Base-by-base conservation (phyloP, 2,329 filamentous ascomycete genomes). In the Epichloe sp. region DNA sequence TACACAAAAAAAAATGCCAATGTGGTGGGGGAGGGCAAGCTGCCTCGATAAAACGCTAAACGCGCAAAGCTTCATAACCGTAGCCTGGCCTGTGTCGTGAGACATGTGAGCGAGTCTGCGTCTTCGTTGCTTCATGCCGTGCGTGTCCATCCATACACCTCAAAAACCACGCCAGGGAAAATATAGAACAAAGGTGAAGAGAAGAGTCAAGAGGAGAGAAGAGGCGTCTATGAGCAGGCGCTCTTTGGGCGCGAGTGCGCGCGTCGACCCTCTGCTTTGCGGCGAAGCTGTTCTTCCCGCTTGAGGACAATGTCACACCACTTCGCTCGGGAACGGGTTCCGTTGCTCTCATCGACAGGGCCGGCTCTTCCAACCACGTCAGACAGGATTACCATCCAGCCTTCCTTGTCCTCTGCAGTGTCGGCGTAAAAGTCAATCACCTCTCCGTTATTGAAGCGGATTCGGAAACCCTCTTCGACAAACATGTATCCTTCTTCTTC, bases 401-500 rank as follows among this genome's bases (percentile, higher is more conserved):
- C 85, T 44, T 95, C 88, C 71, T 97, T 98, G 63, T 93, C 85
- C 40, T 80, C 80, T 2, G 83, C 79, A 35, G 82, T 90, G 68
- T 97, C 91, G 62, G 91, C 93, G 64, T 98, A 97, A 66, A 97
- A 97, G 73, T 97, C 91, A 64, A 98, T 98, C 56, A 95, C 83
- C 70, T 98, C 93, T 55, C 93, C 93, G 62, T 98, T 98, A 65
- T 88, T 94, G 70, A 98, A 98, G 52, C 91, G 88, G 65, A 98
- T 95, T 41, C 93, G 88, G 83, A 98, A 98, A 3, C 93, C 93
- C 66, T 98, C 93, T 67, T 98, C 93, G 49, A 98, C 91, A 66
- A 98, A 98, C 86, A 96, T 95, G 74, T 98, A 98, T 42, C 93
- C 93, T 65, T 98, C 93, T 69, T 98, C 93, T 58, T 98, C 93